Evolutionary conservation across 176 grass and related monocot genomes (phyloP).

Genomic region (Tillandsia leiboldiana): DNA sequence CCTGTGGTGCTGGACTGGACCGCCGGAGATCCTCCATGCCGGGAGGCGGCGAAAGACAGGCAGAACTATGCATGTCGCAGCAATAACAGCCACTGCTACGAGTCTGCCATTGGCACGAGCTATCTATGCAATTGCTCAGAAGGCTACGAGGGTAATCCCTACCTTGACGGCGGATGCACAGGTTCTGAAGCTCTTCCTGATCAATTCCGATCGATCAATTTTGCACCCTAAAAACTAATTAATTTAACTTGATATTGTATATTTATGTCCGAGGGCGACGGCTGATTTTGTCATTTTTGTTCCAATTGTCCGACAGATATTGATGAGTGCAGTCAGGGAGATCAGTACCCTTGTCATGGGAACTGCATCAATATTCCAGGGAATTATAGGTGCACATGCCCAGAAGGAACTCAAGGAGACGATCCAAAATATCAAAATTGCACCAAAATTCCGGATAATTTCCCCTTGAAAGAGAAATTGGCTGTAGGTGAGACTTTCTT

Average conservation of each 20-base stretch:
- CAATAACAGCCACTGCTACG: neutral
- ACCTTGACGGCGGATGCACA: neutral
- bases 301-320: neutral
- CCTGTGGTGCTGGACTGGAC: conserved; percentile 1
- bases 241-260: neutral
- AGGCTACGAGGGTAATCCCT: conserved; percentile 7
- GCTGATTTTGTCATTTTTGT: neutral
- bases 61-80: neutral
- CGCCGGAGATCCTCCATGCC: neutral
- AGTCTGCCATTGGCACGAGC: neutral
- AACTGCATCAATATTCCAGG: conserved; percentile 15
- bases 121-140: neutral
- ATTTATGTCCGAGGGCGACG: no score
- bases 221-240: no score
- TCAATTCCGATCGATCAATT: no score
- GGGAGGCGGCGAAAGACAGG: neutral
- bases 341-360: neutral
- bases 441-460: neutral
- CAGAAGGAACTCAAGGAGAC: conserved; percentile 15
- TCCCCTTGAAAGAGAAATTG: neutral
- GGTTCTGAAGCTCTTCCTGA: neutral
- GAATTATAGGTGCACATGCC: conserved; percentile 23
- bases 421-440: neutral
- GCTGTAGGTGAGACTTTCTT: conserved; percentile 1
- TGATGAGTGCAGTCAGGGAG: neutral